Base-by-base conservation (phyloP, 2,329 filamentous ascomycete species). In the Fusarium anguioides region DNA sequence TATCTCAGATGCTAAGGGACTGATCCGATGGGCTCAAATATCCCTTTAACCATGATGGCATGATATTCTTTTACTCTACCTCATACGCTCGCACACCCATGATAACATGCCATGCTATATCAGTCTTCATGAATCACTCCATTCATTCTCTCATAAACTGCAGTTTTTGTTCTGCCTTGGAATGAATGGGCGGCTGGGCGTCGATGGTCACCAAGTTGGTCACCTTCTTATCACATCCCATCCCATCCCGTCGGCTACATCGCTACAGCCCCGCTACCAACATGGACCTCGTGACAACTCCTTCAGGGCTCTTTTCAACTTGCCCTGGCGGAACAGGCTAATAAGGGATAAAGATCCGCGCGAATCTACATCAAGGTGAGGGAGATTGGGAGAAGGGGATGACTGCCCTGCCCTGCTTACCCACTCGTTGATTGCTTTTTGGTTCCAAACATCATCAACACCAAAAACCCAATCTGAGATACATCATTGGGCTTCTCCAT, bases 231-330 rank as follows among this genome's bases (percentile, higher is more conserved):
- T 68, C 66, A 69, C 66, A 41, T 68, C 52, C 61, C 53, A 67
- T 67, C 61, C 66, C 68, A 64, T 66, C 68, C 58, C 53, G 36
- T 62, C 26, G 64, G 66, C 39, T 59, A 49, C 29, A 31, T n/a
- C n/a, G n/a, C n/a, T 27, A 27, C 41, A 51, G 60, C 69, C 69
- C 66, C 69, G 69, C 69, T 72, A 69, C 60, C 44, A 21, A 63
- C 41, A 50, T 51, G 51, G 66, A 20, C 70, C 70, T 68, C 66
- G 70, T 72, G 70, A 72, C 68, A 56, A 47, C 54, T 61, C 59
- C 41, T 57, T 64, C 60, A 53, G 54, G 64, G 64, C 64, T 55
- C 42, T 63, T 49, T 44, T 61, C 60, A 50, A 53, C 37, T 29
- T 58, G 65, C 65, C 64, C 65, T 68, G 60, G 41, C 53, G 29